Conservation (phyloP, 805 yeast genomes). For the Lipomyces mesembrius region DNA sequence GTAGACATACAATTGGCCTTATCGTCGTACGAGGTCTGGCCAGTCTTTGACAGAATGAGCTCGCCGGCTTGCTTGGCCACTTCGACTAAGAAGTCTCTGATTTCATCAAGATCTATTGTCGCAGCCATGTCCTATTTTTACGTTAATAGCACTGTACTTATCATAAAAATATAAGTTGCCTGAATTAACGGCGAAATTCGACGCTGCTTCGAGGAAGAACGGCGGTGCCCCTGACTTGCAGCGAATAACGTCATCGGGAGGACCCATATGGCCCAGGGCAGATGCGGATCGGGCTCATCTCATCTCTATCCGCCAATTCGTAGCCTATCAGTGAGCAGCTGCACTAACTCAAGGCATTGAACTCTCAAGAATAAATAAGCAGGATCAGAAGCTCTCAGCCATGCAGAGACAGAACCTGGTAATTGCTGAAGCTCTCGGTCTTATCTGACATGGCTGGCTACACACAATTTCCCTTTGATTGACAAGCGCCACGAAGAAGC, state of each 20-base stretch:
- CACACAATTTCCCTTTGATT: no score
- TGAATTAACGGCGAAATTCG: no score
- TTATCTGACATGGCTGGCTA: no score
- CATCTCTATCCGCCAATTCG: no score
- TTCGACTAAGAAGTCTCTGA: conserved; percentile 48
- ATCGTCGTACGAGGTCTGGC: conserved; percentile 56
- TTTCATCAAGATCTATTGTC: conserved; percentile 42
- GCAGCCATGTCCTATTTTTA: neutral
- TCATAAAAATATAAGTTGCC: neutral
- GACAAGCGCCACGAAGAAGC: no score
- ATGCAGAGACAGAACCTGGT: no score
- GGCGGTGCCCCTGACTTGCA: neutral
- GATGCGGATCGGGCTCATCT: no score
- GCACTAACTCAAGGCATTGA: no score
- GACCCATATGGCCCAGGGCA: neutral
- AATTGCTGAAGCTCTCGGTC: no score
- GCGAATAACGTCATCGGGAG: neutral
- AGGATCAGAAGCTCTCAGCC: no score
- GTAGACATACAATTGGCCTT: conserved; percentile 52
- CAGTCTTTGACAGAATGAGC: conserved; percentile 54
- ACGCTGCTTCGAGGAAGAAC: neutral
- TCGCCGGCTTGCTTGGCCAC: conserved; percentile 56
- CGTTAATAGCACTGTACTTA: neutral
- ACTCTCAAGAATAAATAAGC: no score
- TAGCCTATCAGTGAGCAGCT: no score